phyloP scores from a whole-genome alignment of 306 rosid genomes.

The Oemleria cerasiformis region DNA sequence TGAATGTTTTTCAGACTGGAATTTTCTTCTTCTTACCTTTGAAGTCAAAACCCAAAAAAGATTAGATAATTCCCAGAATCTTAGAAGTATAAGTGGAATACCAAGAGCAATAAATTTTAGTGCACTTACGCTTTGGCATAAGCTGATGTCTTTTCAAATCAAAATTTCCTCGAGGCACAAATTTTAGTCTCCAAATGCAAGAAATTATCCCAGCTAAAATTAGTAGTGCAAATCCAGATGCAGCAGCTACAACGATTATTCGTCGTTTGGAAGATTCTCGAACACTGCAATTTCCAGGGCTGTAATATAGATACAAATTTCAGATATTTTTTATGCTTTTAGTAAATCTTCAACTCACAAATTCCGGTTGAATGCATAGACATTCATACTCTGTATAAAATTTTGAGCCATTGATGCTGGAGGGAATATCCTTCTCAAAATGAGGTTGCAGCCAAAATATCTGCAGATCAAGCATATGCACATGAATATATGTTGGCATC shows the following conservation, averaged over 20 bases:
- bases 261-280: constrained; percentile 25
- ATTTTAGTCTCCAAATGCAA: constrained; percentile 42
- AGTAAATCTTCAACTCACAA: constrained; percentile 6
- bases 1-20: neutral
- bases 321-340: constrained; percentile 17
- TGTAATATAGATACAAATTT: constrained; percentile 34
- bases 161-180: constrained; percentile 41
- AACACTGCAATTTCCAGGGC: constrained; percentile 48
- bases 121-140: constrained; percentile 51
- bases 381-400: constrained; percentile 53
- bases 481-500: constrained; percentile 17
- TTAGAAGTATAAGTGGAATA: too few species aligned
- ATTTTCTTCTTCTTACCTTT: neutral
- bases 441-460: constrained; percentile 62
- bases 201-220: constrained; percentile 48
- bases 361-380: constrained; percentile 11
- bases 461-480: constrained; percentile 39
- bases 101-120: constrained; percentile 16
- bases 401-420: constrained; percentile 44
- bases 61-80: too few species aligned
- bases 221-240: constrained; percentile 58
- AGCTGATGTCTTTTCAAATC: constrained; percentile 39
- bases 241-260: constrained; percentile 50
- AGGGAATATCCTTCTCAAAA: constrained; percentile 34
- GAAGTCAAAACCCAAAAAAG: too few species aligned